Percentiles rank a stretch among this genome's conserved stretches.
Conservation (phyloP, 2,329 filamentous ascomycete species). For the Exophiala aquamarina region DNA sequence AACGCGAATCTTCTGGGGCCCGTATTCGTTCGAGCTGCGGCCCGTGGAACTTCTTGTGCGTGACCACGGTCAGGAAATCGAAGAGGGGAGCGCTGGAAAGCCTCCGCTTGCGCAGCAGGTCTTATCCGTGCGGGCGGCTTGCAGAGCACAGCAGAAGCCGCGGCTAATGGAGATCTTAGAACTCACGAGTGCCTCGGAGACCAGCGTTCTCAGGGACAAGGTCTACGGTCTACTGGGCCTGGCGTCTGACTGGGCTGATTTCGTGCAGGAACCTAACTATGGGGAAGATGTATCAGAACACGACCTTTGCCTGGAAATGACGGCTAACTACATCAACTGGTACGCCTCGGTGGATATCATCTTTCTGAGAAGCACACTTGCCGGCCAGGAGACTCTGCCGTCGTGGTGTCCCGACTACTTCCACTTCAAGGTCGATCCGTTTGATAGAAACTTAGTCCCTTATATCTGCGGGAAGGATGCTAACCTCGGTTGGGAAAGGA, state of each 20-base stretch:
- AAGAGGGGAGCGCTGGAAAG: neutral
- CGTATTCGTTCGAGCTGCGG: constrained; percentile 15
- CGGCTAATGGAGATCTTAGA: constrained; percentile 18
- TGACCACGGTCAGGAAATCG: neutral
- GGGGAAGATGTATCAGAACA: constrained; percentile 12
- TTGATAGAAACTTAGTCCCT: constrained; percentile 12
- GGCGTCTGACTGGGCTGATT: constrained; percentile 17
- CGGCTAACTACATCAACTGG: constrained; percentile 17
- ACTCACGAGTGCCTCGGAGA: constrained; percentile 16
- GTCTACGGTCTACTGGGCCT: constrained; percentile 20
- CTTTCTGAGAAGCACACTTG: constrained; percentile 15
- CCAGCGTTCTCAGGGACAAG: constrained; percentile 18
- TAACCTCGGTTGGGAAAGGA: constrained; percentile 19
- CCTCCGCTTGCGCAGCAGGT: constrained; percentile 11
- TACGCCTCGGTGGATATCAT: constrained; percentile 19
- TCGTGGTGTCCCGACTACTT: constrained; percentile 22
- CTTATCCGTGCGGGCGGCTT: constrained; percentile 14
- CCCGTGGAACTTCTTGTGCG: constrained; percentile 12
- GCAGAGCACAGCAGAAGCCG: constrained; percentile 18
- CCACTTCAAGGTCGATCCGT: constrained; percentile 13
- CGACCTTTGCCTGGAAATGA: constrained; percentile 19
- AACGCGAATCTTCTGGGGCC: constrained; percentile 15
- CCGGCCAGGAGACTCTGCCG: constrained; percentile 6
- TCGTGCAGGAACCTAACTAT: constrained; percentile 19
- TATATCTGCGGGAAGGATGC: constrained; percentile 15